Percentiles rank a stretch among this genome's conserved stretches.
Conservation (phyloP, 805 yeast genomes). For the Kuraishia cidri region DNA sequence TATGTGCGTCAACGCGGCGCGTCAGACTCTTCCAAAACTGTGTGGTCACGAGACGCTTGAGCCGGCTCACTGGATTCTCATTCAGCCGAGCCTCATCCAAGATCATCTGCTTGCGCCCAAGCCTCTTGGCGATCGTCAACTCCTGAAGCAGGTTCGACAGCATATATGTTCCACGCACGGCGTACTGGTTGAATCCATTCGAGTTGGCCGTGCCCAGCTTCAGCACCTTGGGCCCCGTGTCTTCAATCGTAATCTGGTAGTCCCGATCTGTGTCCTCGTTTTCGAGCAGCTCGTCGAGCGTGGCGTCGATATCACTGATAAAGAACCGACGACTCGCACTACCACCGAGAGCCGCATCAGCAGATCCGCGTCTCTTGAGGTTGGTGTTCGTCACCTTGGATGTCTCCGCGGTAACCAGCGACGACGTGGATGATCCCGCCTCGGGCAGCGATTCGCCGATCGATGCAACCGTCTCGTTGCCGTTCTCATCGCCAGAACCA, state of each 20-base stretch:
- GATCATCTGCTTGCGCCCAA: slow-evolving; percentile 70
- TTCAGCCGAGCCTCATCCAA: slow-evolving; percentile 76
- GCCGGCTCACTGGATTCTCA: slow-evolving; percentile 80
- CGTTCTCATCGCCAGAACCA: background rate
- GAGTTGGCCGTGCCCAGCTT: slow-evolving; percentile 79
- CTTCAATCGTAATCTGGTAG: slow-evolving; percentile 80
- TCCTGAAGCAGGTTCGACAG: slow-evolving; percentile 81
- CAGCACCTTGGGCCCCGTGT: slow-evolving; percentile 76
- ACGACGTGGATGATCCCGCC: background rate
- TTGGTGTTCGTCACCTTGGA: background rate
- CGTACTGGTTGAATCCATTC: slow-evolving; percentile 65
- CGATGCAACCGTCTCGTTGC: slow-evolving; percentile 3
- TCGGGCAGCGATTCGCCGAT: background rate
- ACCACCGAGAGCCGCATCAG: slow-evolving; percentile 37
- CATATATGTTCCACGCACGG: slow-evolving; percentile 85
- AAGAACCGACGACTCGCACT: slow-evolving; percentile 41
- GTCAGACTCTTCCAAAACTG: slow-evolving; percentile 80
- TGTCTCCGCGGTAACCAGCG: background rate
- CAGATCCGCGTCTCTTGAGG: slow-evolving; percentile 40
- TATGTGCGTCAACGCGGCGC: slow-evolving; percentile 53
- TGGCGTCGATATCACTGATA: slow-evolving; percentile 66
- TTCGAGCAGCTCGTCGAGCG: slow-evolving; percentile 57
- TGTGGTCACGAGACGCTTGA: slow-evolving; percentile 62
- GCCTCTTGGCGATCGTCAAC: slow-evolving; percentile 73
- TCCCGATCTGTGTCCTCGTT: slow-evolving; percentile 83